phyloP scores from a whole-genome alignment of 257 asterid genomes.

The Petunia secreta region DNA sequence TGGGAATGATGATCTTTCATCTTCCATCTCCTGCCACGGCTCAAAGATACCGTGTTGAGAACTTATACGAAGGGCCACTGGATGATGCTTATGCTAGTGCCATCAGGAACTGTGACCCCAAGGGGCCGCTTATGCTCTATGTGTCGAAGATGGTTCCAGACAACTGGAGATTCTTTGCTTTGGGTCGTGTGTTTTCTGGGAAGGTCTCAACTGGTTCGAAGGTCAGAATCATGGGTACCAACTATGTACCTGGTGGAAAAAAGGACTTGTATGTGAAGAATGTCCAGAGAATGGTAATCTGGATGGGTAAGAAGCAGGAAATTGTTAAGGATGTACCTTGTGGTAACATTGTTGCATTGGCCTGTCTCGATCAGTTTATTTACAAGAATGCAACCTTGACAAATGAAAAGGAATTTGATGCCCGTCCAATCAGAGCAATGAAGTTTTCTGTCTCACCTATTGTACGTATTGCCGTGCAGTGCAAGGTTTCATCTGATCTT shows the following conservation, averaged over 20 bases:
- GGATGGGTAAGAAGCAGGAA: constrained; percentile 51
- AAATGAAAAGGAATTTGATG: constrained; percentile 43
- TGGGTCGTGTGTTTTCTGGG: constrained; percentile 29
- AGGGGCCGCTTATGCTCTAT: constrained; percentile 45
- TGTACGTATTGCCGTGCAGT: constrained; percentile 46
- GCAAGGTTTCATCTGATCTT: constrained; percentile 48
- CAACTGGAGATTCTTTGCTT: constrained; percentile 35
- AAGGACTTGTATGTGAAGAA: no score
- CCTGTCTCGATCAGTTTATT: constrained; percentile 45
- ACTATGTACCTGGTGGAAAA: no score
- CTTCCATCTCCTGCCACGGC: constrained; percentile 46
- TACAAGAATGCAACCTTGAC: constrained; percentile 47
- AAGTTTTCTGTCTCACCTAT: constrained; percentile 35
- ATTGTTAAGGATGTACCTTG: constrained; percentile 41
- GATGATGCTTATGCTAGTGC: constrained; percentile 47
- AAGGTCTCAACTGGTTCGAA: constrained; percentile 40
- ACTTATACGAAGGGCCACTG: constrained; percentile 47
- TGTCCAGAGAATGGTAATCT: constrained; percentile 36
- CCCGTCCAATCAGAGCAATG: constrained; percentile 31
- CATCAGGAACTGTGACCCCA: constrained; percentile 48
- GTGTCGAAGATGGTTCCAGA: constrained; percentile 53
- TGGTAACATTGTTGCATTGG: constrained; percentile 34
- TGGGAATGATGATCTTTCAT: constrained; percentile 47
- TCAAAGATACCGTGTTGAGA: constrained; percentile 47
- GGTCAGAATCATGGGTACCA: constrained; percentile 46